phyloP scores from a whole-genome alignment of 768 basidiomycete species.

The Naganishia onofrii region DNA sequence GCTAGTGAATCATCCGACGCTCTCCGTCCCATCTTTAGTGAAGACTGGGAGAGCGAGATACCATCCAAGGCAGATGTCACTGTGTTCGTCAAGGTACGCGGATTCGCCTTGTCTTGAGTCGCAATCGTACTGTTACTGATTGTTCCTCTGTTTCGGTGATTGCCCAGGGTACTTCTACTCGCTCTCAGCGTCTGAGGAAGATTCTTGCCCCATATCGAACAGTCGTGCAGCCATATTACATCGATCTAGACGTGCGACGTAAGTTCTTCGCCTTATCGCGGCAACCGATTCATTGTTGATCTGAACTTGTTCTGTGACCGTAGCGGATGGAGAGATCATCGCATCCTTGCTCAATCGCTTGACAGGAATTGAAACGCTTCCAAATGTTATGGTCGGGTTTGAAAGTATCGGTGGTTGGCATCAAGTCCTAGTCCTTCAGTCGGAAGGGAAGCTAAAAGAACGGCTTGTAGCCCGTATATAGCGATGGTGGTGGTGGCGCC shows the following conservation, averaged over 20 bases:
- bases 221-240: background rate
- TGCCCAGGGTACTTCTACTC: background rate
- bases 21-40: background rate
- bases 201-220: background rate
- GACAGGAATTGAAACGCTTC: conserved; percentile 5
- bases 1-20: background rate
- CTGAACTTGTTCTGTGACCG: background rate
- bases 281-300: background rate
- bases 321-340: conserved; percentile 9
- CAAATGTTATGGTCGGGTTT: conserved; percentile 6
- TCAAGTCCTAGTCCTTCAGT: conserved; percentile 1
- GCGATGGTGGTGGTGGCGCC: background rate
- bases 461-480: background rate
- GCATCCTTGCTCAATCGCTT: conserved; percentile 8
- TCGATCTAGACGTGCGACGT: conserved; percentile 1
- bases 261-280: background rate
- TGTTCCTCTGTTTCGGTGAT: background rate
- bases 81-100: conserved; percentile 8
- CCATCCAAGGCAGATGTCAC: conserved; percentile 6
- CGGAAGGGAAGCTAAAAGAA: background rate
- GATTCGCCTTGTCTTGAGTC: background rate
- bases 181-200: background rate
- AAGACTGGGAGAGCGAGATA: background rate
- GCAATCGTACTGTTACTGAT: background rate
- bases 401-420: conserved; percentile 14